Base-by-base conservation (phyloP, 305 asterid species). In the Fraxinus latifolia region DNA sequence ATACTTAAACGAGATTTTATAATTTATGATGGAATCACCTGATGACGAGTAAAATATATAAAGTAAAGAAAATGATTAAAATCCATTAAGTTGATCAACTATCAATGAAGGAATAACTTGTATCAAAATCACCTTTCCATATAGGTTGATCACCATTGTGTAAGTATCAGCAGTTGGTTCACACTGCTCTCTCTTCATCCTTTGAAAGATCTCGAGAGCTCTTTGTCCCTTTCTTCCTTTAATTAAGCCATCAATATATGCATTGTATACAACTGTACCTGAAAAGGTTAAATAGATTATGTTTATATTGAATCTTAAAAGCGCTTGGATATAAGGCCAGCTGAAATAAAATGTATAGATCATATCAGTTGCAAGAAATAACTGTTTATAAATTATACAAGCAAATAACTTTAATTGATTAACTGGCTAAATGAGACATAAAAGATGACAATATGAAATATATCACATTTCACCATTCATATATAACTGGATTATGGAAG, bases 91-190 rank as follows among this genome's bases (percentile, higher is more conserved):
- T 42, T 15, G 81, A 77, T 21, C 36, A 32, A 77, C 25, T 25
- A 62, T 58, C 60, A 9, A 32, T 34, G 39, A 6, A 15, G n/a
- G 50, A 77, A n/a, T 74, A 37, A 77, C 27, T 33, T 32, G 4
- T 75, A 50, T 23, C 0, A 29, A 29, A 17, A 65, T 85, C 77
- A 92, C 97, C 97, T 94, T 94, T 79, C 98, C 98, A 73, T 90
- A 93, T 79, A 93, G 84, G 87, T 92, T 95, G 88, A 95, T 95
- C 88, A 95, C 80, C 98, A 91, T 82, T 37, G 98, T 95, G 79
- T 93, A 93, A 83, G 98, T 95, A 80, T 91, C 95, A n/a, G 90
- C 84, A 67, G 92, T 89, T 42, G 91, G 96, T 82, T 86, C 89
- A 34, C 97, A 94, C 53, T 83, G 85, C 44, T 92, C 94, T 76